Percentiles rank a stretch among this genome's conserved stretches.
These are phyloP conservation scores for Trichoderma afroharzianum DNA, from an alignment of 2,329 filamentous ascomycete genomes.

Conservation along the genomic window DNA sequence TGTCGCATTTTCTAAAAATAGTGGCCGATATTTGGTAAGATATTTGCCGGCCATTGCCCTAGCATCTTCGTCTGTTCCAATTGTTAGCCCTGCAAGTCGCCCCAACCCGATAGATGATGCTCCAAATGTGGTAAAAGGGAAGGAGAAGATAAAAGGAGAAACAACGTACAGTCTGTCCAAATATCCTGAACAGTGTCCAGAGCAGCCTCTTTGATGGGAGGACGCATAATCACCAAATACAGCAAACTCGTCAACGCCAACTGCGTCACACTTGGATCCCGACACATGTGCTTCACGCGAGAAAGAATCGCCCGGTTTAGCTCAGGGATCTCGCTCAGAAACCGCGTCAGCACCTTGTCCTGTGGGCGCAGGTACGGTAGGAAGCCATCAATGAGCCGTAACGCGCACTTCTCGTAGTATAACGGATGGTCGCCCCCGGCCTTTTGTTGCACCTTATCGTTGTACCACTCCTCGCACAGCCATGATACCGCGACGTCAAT, in stretches of 20 bases:
- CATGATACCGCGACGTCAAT: conserved; percentile 90
- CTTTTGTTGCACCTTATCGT: conserved; percentile 58
- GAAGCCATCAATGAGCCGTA: conserved; percentile 83
- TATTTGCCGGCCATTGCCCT: conserved; percentile 61
- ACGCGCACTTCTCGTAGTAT: conserved; percentile 75
- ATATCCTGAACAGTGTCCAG: conserved; percentile 64
- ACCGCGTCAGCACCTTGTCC: conserved; percentile 85
- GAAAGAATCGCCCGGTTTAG: conserved; percentile 69
- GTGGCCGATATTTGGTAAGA: conserved; percentile 57
- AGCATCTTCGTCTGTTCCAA: conserved; percentile 54
- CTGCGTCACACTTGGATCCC: conserved; percentile 61
- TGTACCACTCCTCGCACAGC: conserved; percentile 98
- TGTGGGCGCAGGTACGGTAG: conserved; percentile 86
- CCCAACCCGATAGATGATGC: not conserved
- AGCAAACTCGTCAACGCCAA: conserved; percentile 62
- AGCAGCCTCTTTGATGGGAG: conserved; percentile 59
- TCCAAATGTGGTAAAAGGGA: not conserved
- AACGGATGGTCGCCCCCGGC: conserved; percentile 46
- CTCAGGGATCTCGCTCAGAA: conserved; percentile 85
- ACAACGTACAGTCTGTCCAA: conserved; percentile 60
- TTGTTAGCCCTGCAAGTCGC: not conserved
- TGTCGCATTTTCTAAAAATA: conserved; percentile 40
- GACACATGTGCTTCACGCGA: conserved; percentile 65
- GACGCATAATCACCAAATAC: conserved; percentile 65
- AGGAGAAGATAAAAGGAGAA: not conserved